A percentile compares a stretch with the other conserved stretches of the same genome.
Evolutionary conservation across 2,329 filamentous ascomycete genomes (phyloP).

Genomic region (Endothia cerciana): DNA sequence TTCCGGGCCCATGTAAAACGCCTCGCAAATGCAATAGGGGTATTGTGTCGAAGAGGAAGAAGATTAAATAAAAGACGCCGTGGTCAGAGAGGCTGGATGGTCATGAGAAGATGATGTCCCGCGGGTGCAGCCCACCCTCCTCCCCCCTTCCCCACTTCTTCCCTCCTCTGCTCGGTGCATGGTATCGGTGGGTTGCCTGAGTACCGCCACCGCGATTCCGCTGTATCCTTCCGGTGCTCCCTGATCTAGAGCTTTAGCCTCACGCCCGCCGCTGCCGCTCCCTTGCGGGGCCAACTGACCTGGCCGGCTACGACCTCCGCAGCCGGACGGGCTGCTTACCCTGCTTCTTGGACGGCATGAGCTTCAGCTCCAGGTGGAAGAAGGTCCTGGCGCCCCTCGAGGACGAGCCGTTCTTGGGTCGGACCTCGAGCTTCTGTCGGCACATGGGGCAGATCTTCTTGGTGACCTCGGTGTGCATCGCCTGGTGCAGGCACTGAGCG

Average conservation of each 20-base stretch:
- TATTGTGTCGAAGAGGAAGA: slow-evolving; percentile 13
- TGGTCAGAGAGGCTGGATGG: background rate
- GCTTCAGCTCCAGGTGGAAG: slow-evolving; percentile 65
- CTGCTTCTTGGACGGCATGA: slow-evolving; percentile 60
- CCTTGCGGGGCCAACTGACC: background rate
- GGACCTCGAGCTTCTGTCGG: slow-evolving; percentile 58
- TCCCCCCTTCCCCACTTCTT: no score
- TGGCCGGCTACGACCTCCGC: background rate
- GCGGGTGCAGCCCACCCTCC: background rate
- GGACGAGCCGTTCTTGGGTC: slow-evolving; percentile 37
- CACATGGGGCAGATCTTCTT: slow-evolving; percentile 67
- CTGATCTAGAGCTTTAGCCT: background rate
- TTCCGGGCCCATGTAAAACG: slow-evolving; percentile 9
- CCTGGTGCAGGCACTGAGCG: slow-evolving; percentile 63
- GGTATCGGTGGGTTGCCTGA: background rate
- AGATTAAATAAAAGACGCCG: background rate
- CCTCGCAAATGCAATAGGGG: slow-evolving; percentile 26
- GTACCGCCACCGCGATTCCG: background rate
- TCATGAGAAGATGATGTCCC: background rate
- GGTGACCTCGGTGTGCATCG: slow-evolving; percentile 59
- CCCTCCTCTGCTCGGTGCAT: background rate
- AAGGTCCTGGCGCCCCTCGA: slow-evolving; percentile 50
- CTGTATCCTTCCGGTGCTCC: background rate
- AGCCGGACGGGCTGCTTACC: slow-evolving; percentile 45
- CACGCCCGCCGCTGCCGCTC: background rate